Evolutionary conservation across 225 moss, liverwort and hornwort genomes (phyloP).

Genomic region (Pseudoscleropodium purum): DNA sequence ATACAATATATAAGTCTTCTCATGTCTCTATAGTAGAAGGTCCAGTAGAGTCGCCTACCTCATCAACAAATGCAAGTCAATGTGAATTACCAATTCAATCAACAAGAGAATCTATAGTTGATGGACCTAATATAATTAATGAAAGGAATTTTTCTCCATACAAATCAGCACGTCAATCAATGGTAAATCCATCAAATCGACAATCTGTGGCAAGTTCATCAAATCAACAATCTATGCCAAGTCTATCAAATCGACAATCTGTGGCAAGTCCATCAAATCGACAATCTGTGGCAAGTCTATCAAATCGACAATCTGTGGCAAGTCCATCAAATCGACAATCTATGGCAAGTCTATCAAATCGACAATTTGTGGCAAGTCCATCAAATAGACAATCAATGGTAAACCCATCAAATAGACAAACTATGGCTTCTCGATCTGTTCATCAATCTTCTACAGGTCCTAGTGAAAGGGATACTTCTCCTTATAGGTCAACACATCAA

Average conservation of each 20-base stretch:
- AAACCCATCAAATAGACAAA: background rate
- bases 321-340: background rate
- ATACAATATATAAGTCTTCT: background rate
- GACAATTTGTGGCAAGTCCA: background rate
- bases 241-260: background rate
- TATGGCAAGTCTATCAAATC: background rate
- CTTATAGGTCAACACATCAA: background rate
- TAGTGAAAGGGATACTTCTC: background rate
- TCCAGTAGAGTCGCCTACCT: background rate
- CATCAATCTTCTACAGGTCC: background rate
- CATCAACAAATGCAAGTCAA: background rate
- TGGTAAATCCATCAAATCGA: background rate
- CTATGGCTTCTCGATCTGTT: background rate
- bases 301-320: background rate
- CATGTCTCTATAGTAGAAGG: background rate
- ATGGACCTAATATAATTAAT: background rate
- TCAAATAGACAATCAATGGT: background rate
- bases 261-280: background rate
- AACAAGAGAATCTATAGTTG: background rate
- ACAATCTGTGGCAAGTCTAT: background rate
- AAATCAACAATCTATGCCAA: background rate
- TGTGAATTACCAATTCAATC: constrained; percentile 1
- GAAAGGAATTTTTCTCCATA: background rate
- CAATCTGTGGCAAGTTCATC: background rate
- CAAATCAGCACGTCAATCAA: background rate